phyloP scores from a whole-genome alignment of 2,329 filamentous ascomycete species.

The Arthroderma sp. region DNA sequence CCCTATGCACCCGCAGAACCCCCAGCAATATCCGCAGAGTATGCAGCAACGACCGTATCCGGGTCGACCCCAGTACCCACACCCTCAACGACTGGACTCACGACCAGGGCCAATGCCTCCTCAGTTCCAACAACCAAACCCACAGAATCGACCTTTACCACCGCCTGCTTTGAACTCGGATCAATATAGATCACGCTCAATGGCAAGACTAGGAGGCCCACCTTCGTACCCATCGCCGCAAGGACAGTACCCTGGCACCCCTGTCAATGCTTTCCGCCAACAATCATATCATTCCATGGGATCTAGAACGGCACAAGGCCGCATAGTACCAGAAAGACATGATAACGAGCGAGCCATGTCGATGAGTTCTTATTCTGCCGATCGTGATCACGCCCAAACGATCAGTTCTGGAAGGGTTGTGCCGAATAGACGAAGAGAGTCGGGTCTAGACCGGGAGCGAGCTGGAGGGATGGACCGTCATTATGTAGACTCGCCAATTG shows the following conservation, averaged over 20 bases:
- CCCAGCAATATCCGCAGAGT: slow-evolving; percentile 37
- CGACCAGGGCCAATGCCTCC: slow-evolving; percentile 40
- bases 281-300: slow-evolving; percentile 53
- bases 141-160: slow-evolving; percentile 46
- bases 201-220: slow-evolving; percentile 64
- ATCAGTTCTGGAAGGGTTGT: slow-evolving; percentile 80
- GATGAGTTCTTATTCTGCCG: slow-evolving; percentile 69
- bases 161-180: slow-evolving; percentile 71
- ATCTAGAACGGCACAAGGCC: slow-evolving; percentile 80
- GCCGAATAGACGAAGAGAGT: slow-evolving; percentile 58
- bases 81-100: slow-evolving; percentile 58
- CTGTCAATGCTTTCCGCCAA: slow-evolving; percentile 66
- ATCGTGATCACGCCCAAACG: slow-evolving; percentile 69
- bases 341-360: slow-evolving; percentile 96
- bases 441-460: slow-evolving; percentile 24
- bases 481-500: slow-evolving; percentile 25
- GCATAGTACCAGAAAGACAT: slow-evolving; percentile 79
- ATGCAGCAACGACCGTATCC: slow-evolving; percentile 51
- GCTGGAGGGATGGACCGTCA: slow-evolving; percentile 22
- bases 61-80: slow-evolving; percentile 58
- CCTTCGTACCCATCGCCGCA: slow-evolving; percentile 57
- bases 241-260: slow-evolving; percentile 49
- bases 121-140: slow-evolving; percentile 48
- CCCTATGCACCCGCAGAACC: slow-evolving; percentile 4
- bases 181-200: slow-evolving; percentile 80